Percentiles rank a stretch among this genome's conserved stretches.
Conservation (phyloP, 2,329 filamentous ascomycete genomes). For the Aspergillus fructus region DNA sequence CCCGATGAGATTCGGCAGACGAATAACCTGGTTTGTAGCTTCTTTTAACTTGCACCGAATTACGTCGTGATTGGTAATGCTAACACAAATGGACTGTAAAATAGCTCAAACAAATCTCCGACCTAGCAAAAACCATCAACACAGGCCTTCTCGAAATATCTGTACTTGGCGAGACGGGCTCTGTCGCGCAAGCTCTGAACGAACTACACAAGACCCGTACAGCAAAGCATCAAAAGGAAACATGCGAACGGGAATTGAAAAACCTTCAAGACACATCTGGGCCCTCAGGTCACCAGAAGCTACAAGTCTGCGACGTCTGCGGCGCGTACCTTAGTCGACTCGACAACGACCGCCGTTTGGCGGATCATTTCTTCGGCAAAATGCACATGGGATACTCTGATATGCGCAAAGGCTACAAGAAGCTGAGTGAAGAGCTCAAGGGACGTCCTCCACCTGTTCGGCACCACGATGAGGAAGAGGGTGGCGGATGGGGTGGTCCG, state of each 20-base stretch:
- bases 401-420: conserved; percentile 91
- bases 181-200: conserved; percentile 77
- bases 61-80: neutral
- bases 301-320: conserved; percentile 98
- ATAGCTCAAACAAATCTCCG: conserved; percentile 77
- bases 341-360: conserved; percentile 89
- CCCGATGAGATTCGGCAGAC: conserved; percentile 97
- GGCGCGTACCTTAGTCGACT: conserved; percentile 89
- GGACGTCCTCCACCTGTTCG: conserved; percentile 63
- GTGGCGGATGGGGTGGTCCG: conserved; percentile 43
- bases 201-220: conserved; percentile 85
- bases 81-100: neutral
- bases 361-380: conserved; percentile 98
- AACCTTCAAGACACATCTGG: conserved; percentile 87
- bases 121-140: conserved; percentile 75
- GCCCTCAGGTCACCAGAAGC: conserved; percentile 91
- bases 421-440: conserved; percentile 83
- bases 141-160: conserved; percentile 82
- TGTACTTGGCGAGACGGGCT: conserved; percentile 76
- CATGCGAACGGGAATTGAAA: conserved; percentile 85
- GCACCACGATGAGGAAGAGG: conserved; percentile 55
- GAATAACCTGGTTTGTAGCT: conserved; percentile 65
- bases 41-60: neutral
- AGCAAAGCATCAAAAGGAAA: conserved; percentile 76
- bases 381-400: conserved; percentile 98